Evolutionary conservation across 2,329 filamentous ascomycete genomes (phyloP).

Genomic region (Tricladium varicosporioides): DNA sequence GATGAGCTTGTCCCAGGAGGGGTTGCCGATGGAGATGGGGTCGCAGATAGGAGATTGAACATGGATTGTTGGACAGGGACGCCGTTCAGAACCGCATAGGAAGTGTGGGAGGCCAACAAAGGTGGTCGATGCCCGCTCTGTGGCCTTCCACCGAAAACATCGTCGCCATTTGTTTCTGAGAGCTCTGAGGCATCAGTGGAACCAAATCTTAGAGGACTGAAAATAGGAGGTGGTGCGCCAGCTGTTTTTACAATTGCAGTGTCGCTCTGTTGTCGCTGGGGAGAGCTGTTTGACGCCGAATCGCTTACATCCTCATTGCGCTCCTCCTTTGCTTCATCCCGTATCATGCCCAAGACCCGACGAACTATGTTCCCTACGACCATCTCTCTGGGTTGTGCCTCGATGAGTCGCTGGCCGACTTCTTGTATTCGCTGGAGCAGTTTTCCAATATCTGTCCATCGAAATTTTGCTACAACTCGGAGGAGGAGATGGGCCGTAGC

Average conservation of each 20-base stretch:
- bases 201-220: slow-evolving; percentile 30
- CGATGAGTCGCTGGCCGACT: slow-evolving; percentile 69
- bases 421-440: slow-evolving; percentile 78
- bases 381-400: slow-evolving; percentile 85
- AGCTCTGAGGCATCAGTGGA: slow-evolving; percentile 24
- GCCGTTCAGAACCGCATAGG: slow-evolving; percentile 56
- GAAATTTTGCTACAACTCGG: slow-evolving; percentile 79
- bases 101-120: slow-evolving; percentile 59
- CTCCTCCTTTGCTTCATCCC: slow-evolving; percentile 85
- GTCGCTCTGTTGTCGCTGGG: slow-evolving; percentile 23
- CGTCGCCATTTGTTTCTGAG: slow-evolving; percentile 22
- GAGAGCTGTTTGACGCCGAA: slow-evolving; percentile 31
- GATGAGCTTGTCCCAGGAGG: slow-evolving; percentile 52
- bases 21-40: slow-evolving; percentile 52
- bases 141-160: slow-evolving; percentile 22
- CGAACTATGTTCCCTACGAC: slow-evolving; percentile 93
- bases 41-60: slow-evolving; percentile 81
- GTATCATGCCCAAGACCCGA: slow-evolving; percentile 83
- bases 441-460: slow-evolving; percentile 72
- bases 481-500: slow-evolving; percentile 87
- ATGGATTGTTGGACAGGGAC: slow-evolving; percentile 65
- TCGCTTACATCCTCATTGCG: slow-evolving; percentile 53
- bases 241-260: slow-evolving; percentile 14
- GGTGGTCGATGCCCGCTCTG: slow-evolving; percentile 51
- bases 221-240: slow-evolving; percentile 14